Evolutionary conservation across 208 protist genomes (phyloP), one percentile per base, ranked within the genome.

Genomic region (Acanthamoeba polyphaga): DNA sequence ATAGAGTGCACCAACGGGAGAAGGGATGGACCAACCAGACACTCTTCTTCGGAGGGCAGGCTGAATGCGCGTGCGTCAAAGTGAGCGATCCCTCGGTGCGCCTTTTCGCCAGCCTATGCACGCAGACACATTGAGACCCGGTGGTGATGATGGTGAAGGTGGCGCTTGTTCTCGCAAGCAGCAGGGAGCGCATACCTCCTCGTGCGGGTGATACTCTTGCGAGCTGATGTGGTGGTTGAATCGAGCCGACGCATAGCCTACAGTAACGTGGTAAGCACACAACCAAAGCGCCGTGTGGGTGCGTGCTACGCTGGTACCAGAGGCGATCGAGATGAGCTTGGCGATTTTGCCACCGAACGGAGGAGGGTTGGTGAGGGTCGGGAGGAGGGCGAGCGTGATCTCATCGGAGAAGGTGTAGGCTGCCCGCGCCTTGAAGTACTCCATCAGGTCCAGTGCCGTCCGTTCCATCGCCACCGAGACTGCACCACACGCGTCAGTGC

Each of bases 341-440:
- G 76, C 38, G 17, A 85, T 32, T 49, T 85, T 85, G n/a, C 76
- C 76, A 24, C 38, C 0, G 5, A 85, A 85, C 38, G 29, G 76
- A 24, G 29, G 76, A 29, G 32, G 12, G 17, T 19, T 49, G 76
- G 15, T 32, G 24, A 58, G n/a, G 29, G 32, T 51, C 8, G 76
- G 38, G 9, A 9, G 24, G 38, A 85, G 76, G 15, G 46, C 46
- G 24, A 85, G 76, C 24, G 76, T 58, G 46, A 85, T 85, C 76
- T 85, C 76, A 27, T 85, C 76, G 34, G 38, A 58, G 29, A 85
- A 85, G 24, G 76, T 85, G 76, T 85, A 85, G 34, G 76, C 76
- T 24, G 76, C 76, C 4, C 76, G 32, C 38, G 76, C 76, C 8
- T 85, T 9, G 76, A 85, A 49, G 38, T 43, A 43, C 46, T 85